Evolutionary conservation across 2,329 filamentous ascomycete species (phyloP).

Genomic region (Colletotrichum cordylinicola): DNA sequence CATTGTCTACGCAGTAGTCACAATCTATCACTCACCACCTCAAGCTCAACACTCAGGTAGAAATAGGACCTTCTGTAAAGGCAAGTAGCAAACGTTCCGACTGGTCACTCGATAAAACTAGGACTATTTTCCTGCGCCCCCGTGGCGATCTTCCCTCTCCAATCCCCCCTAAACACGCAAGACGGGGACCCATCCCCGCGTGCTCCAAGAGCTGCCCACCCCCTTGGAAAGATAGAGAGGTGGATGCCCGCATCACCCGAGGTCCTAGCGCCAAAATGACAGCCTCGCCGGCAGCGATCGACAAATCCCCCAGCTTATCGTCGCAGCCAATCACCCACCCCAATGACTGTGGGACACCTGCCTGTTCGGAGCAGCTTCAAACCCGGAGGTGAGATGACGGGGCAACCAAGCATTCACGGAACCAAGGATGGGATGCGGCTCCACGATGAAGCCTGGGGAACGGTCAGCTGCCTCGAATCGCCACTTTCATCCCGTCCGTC

Average conservation of each 20-base stretch:
- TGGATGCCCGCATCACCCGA: slow-evolving; percentile 18
- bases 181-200: slow-evolving; percentile 1
- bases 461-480: background rate
- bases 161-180: background rate
- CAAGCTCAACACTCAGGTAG: background rate
- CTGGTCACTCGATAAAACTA: background rate
- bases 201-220: background rate
- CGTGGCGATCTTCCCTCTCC: background rate
- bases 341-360: background rate
- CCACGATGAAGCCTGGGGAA: background rate
- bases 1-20: background rate
- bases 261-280: slow-evolving; percentile 15
- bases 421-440: background rate
- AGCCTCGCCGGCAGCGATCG: slow-evolving; percentile 17
- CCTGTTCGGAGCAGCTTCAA: background rate
- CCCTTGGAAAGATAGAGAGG: background rate
- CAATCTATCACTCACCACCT: background rate
- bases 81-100: background rate
- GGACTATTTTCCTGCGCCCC: background rate
- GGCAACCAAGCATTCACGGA: background rate
- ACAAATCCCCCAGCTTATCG: background rate
- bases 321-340: background rate
- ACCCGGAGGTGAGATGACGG: background rate
- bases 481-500: background rate
- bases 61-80: background rate